Evolutionary conservation across 306 rosid genomes (phyloP).

Genomic region (Cyamopsis tetragonoloba): DNA sequence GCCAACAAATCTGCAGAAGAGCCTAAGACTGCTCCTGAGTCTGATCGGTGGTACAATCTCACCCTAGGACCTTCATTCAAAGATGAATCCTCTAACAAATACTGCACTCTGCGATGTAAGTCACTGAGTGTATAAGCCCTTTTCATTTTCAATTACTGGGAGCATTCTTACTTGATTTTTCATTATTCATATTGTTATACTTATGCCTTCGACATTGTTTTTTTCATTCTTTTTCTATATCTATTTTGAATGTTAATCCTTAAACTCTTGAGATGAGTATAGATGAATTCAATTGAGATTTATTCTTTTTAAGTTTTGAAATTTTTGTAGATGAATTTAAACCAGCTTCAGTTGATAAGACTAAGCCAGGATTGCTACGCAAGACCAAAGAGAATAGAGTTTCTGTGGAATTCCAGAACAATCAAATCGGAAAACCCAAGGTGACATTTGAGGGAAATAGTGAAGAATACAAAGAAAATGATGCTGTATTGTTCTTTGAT

Average conservation of each 20-base stretch:
- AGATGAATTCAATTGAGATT: no score
- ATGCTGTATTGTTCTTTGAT: constrained; percentile 84
- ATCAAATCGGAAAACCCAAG: constrained; percentile 84
- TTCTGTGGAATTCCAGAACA: constrained; percentile 82
- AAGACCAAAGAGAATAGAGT: constrained; percentile 85
- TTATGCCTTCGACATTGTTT: not conserved
- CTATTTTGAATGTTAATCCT: not conserved
- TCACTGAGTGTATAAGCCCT: not conserved
- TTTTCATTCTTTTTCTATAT: not conserved
- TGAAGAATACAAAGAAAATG: constrained; percentile 81
- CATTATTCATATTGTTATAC: not conserved
- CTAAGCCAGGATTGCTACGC: constrained; percentile 61
- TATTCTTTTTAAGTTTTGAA: constrained; percentile 22
- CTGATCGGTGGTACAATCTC: constrained; percentile 82
- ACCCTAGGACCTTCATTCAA: constrained; percentile 83
- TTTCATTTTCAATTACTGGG: not conserved
- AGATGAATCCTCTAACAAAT: constrained; percentile 70
- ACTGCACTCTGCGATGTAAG: constrained; percentile 92
- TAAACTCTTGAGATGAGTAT: no score
- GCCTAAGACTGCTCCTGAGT: constrained; percentile 74
- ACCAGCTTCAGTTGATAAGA: constrained; percentile 88
- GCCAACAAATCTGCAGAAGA: constrained; percentile 77
- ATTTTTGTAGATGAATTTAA: constrained; percentile 71
- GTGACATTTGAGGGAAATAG: constrained; percentile 84
- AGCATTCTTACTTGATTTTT: constrained; percentile 6